These are phyloP conservation scores for Cutaneotrichosporon daszewskae DNA, from an alignment of 1,284 basidiomycete species.

Conservation along the genomic window DNA sequence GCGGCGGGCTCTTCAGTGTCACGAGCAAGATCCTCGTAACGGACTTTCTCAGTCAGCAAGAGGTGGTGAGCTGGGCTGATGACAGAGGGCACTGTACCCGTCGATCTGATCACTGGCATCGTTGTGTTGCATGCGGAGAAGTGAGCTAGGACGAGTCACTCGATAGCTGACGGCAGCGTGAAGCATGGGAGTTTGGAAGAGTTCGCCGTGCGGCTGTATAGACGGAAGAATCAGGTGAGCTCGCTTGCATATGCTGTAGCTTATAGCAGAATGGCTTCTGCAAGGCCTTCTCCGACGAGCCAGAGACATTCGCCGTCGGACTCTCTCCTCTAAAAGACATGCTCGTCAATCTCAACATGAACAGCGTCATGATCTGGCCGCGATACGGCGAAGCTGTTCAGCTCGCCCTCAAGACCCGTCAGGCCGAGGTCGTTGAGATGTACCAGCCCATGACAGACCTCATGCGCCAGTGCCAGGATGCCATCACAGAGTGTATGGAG, in stretches of 20 bases:
- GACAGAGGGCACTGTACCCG: slow-evolving; percentile 65
- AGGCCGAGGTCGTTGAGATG: slow-evolving; percentile 88
- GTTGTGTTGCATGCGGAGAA: slow-evolving; percentile 89
- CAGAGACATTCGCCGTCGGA: slow-evolving; percentile 87
- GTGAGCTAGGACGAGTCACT: slow-evolving; percentile 48
- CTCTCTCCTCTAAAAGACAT: slow-evolving; percentile 86
- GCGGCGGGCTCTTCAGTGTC: slow-evolving; percentile 82
- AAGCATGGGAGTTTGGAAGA: slow-evolving; percentile 78
- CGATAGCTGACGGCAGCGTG: slow-evolving; percentile 55
- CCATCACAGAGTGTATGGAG: slow-evolving; percentile 92
- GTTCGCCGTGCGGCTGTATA: slow-evolving; percentile 81
- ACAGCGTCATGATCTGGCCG: slow-evolving; percentile 85
- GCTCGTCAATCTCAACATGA: slow-evolving; percentile 84
- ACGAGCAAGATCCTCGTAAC: slow-evolving; percentile 92
- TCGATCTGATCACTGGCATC: slow-evolving; percentile 80
- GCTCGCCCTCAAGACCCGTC: slow-evolving; percentile 67
- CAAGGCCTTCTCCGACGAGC: slow-evolving; percentile 95
- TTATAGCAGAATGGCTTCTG: slow-evolving; percentile 67
- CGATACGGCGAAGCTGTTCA: slow-evolving; percentile 86
- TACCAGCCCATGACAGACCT: slow-evolving; percentile 77
- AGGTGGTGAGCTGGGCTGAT: not conserved
- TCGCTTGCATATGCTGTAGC: not conserved
- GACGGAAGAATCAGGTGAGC: slow-evolving; percentile 67
- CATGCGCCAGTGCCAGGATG: slow-evolving; percentile 87
- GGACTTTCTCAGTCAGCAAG: slow-evolving; percentile 71